Evolutionary conservation across 257 asterid species (phyloP), one percentile per base, ranked within the genome.

Genomic region (Leonotis leonurus): DNA sequence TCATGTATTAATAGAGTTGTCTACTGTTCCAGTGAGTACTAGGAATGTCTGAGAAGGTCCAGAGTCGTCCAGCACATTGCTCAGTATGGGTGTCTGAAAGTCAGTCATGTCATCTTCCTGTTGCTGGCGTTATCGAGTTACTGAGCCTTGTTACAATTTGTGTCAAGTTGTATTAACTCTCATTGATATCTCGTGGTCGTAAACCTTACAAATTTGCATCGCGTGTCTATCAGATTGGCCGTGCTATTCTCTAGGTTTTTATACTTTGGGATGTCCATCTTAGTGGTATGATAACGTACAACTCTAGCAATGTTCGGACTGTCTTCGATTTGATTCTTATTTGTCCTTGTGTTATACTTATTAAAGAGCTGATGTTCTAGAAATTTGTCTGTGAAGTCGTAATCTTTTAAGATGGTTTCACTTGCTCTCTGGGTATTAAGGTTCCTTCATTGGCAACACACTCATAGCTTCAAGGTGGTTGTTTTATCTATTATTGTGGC

Each of bases 1-100:
- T 58, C 73, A 64, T 77, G 60, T 80, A 85, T 87, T 90, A 77
- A 90, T 87, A 65, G 72, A 69, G 88, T 78, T 83, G 87, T 90
- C 87, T 85, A 78, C 73, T 90, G 87, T 90, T 90, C 93, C 96
- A 90, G 97, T 90, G 97, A 90, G 97, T 90, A 69, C 88, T 90
- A 84, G 88, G 85, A 85, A 76, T 85, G 84, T 86, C 77, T 89
- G 95, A 81, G 93, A 79, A 78, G 95, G 95, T 90, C 81, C 89
- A 83, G 92, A 78, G 92, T 87, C 67, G 86, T 90, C 89, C 87
- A 87, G 90, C 95, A 50, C 56, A 29, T 84, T 87, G 90, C 92
- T 81, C 89, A 79, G 81, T 85, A 49, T 81, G 85, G 95, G 85
- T 86, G 94, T 89, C 94, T 82, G 89, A 82, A 81, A 81, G 92